Percentiles rank a stretch among this genome's conserved stretches.
These are phyloP conservation scores for Gnaphalium uliginosum DNA, from an alignment of 129 eudicot species.

Conservation along the genomic window DNA sequence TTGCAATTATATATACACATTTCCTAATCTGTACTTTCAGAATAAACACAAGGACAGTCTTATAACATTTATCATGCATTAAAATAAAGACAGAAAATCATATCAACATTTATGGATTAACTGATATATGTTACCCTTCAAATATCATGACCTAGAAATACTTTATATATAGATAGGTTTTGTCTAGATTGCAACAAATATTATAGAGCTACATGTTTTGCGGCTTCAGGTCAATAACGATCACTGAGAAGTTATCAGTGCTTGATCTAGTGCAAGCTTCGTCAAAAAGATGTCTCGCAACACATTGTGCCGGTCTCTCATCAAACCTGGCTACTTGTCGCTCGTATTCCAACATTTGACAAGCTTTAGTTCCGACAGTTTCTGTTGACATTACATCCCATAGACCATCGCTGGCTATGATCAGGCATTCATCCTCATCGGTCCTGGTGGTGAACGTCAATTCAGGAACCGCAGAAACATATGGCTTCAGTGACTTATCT, in stretches of 20 bases:
- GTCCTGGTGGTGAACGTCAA: conserved; percentile 26
- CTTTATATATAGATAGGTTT: background rate
- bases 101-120: background rate
- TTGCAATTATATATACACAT: conserved; percentile 28
- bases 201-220: background rate
- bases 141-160: background rate
- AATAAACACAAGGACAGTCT: conserved; percentile 9
- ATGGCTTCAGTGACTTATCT: conserved; percentile 24
- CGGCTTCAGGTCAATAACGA: conserved; percentile 31
- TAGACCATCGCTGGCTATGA: conserved; percentile 35
- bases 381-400: conserved; percentile 30
- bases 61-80: background rate
- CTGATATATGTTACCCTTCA: background rate
- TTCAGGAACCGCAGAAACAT: conserved; percentile 22
- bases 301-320: conserved; percentile 7
- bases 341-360: conserved; percentile 13
- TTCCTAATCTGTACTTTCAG: conserved; percentile 23
- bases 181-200: background rate
- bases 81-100: too few species aligned
- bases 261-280: conserved; percentile 26
- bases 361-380: conserved; percentile 18
- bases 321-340: background rate
- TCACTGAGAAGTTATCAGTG: conserved; percentile 24
- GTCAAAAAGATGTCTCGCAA: conserved; percentile 17
- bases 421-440: conserved; percentile 19